Conservation (phyloP, 345 rosid genomes). For the Aurinia saxatilis region DNA sequence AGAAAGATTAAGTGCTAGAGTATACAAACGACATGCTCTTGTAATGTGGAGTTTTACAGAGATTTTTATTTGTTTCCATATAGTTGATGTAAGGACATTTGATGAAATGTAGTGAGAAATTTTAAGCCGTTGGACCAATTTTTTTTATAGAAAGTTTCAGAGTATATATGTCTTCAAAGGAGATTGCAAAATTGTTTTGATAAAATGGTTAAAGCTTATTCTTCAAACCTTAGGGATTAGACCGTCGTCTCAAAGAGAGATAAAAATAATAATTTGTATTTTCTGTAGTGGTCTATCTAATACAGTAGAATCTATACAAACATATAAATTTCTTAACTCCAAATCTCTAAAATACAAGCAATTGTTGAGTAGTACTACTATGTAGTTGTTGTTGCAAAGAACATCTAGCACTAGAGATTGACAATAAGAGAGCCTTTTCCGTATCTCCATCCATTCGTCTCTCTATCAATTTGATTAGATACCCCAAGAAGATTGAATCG, state of each 20-base stretch:
- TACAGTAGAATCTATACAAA: not conserved
- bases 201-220: not conserved
- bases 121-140: too few relatives aligned
- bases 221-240: not conserved
- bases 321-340: not conserved
- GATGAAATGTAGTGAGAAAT: too few relatives aligned
- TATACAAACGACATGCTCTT: too few relatives aligned
- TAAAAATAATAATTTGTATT: not conserved
- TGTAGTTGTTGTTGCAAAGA: not conserved
- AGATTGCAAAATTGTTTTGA: not conserved
- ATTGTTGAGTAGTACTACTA: not conserved
- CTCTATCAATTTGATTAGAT: constrained; percentile 16
- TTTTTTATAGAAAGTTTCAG: too few relatives aligned
- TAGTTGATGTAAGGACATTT: too few relatives aligned
- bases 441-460: constrained; percentile 21
- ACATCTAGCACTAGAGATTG: constrained; percentile 8
- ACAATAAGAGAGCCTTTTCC: constrained; percentile 26
- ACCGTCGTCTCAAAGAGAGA: not conserved
- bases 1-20: too few relatives aligned
- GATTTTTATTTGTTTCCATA: too few relatives aligned
- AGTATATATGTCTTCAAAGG: not conserved
- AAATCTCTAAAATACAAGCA: constrained; percentile 7
- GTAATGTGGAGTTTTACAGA: too few relatives aligned
- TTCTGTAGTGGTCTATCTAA: not conserved
- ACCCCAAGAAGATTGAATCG: constrained; percentile 21